A percentile compares a stretch with the other conserved stretches of the same genome.
Conservation (phyloP, 257 asterid genomes). For the Nicotiana sylvestris region DNA sequence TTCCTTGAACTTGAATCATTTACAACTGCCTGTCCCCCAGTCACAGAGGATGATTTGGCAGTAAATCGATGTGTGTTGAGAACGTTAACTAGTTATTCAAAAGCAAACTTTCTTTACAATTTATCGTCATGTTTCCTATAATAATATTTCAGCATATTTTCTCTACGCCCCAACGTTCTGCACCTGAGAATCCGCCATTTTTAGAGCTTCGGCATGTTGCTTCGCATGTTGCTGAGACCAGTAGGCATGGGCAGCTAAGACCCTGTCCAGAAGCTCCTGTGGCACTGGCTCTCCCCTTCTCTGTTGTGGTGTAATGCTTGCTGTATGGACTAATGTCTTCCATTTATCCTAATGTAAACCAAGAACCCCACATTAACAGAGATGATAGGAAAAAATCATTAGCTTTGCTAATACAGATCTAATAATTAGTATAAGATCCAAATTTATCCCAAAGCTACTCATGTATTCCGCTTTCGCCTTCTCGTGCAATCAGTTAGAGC, state of each 20-base stretch:
- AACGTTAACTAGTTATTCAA: not conserved
- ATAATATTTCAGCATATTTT: conserved; percentile 28
- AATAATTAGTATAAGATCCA: not conserved
- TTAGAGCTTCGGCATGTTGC: conserved; percentile 31
- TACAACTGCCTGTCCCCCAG: conserved; percentile 39
- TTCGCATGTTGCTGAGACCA: conserved; percentile 71
- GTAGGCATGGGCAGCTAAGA: conserved; percentile 57
- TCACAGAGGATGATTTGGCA: conserved; percentile 21
- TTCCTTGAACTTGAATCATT: conserved; percentile 20
- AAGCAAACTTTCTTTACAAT: conserved; percentile 34
- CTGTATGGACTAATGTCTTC: conserved; percentile 92
- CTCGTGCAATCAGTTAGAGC: conserved; percentile 22
- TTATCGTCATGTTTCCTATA: conserved; percentile 27
- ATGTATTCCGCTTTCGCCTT: conserved; percentile 24
- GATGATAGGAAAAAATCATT: conserved; percentile 5
- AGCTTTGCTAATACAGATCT: not conserved
- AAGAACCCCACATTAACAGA: not conserved
- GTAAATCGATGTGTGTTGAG: conserved; percentile 39
- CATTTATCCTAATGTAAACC: conserved; percentile 68
- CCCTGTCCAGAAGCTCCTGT: conserved; percentile 79
- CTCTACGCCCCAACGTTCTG: conserved; percentile 22
- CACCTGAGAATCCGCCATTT: conserved; percentile 16
- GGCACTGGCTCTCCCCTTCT: conserved; percentile 93
- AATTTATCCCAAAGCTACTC: conserved; percentile 15
- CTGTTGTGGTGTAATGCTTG: conserved; percentile 88